A percentile compares a stretch with the other conserved stretches of the same genome.
Evolutionary conservation across 1,284 basidiomycete genomes (phyloP).

Genomic region (Tausonia pullulans): DNA sequence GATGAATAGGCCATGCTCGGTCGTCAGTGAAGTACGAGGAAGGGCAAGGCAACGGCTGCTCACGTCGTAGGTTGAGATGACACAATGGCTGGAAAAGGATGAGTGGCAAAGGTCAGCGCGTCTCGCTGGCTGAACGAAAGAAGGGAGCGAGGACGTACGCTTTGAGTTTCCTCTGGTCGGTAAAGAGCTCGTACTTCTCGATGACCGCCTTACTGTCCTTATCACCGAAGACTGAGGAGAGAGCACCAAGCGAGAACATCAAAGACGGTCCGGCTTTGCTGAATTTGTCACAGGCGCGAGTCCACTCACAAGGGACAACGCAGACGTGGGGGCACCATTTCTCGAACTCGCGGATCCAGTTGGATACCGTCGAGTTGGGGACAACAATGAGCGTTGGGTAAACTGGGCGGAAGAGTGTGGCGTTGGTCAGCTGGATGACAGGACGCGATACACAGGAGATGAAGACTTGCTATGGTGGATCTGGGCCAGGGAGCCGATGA

Average conservation of each 20-base stretch:
- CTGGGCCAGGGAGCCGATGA: slow-evolving; percentile 63
- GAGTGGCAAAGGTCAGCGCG: background rate
- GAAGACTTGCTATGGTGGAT: slow-evolving; percentile 32
- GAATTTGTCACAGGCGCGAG: background rate
- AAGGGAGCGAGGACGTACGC: slow-evolving; percentile 24
- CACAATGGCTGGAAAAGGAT: slow-evolving; percentile 46
- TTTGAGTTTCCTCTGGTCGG: slow-evolving; percentile 38
- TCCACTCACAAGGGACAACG: slow-evolving; percentile 51
- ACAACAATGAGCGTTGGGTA: slow-evolving; percentile 81
- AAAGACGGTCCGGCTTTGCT: too few relatives aligned
- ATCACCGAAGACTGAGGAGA: slow-evolving; percentile 3
- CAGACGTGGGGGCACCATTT: slow-evolving; percentile 77
- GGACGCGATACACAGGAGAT: background rate
- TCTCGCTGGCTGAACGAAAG: background rate
- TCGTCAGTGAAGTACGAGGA: background rate
- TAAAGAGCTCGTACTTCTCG: slow-evolving; percentile 68
- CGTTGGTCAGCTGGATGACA: background rate
- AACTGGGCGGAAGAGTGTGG: slow-evolving; percentile 31
- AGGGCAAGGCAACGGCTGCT: slow-evolving; percentile 38
- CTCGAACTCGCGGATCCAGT: slow-evolving; percentile 63
- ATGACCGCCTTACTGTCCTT: slow-evolving; percentile 49
- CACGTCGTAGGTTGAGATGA: slow-evolving; percentile 82
- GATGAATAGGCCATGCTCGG: background rate
- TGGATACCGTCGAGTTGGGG: slow-evolving; percentile 85
- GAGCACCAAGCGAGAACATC: too few relatives aligned